Evolutionary conservation across 306 rosid genomes (phyloP), one percentile per base, ranked within the genome.

Genomic region (Ziziphus jujuba): DNA sequence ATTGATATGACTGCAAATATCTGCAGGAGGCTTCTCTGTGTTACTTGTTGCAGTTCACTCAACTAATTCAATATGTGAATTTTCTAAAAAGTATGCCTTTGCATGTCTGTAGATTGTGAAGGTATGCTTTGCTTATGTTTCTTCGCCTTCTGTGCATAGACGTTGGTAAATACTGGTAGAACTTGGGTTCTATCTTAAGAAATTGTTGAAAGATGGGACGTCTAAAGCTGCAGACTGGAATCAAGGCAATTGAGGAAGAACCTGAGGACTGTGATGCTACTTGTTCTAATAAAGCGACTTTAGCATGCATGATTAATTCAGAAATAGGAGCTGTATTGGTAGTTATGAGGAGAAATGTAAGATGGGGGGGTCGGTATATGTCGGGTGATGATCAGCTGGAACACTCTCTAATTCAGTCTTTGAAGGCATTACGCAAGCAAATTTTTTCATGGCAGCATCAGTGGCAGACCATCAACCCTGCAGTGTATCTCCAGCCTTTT

Each of bases 311-410:
- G 84, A 87, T 90, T 74, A 93, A 87, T 85, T 90, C 99, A 7
- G 99, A 93, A 81, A 81, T 93, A 55, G 96, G 96, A 35, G 87
- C 99, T 61, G 99, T 93, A 65, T 82, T 93, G 82, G 95, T 97
- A 5, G 95, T 93, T 22, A 93, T 93, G 99, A 83, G 99, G 75
- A 87, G 97, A 83, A 90, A 93, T 77, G 97, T 88, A 34, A 81
- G 96, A 76, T 93, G 97, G 99, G 97, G 95, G 54, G 87, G 91
- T 20, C 96, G 89, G 44, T 90, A 87, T 83, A 85, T 85, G 79
- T 81, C 97, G 4, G 89, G 97, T n/a, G 99, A 93, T 69, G 99
- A 93, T 86, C 97, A 90, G 82, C 77, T 93, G 71, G 99, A 93
- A 40, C 96, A 93, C 87, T 83, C 88, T 71, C 83, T 93, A 35